Base-by-base conservation (phyloP, 805 yeast genomes). In the Wickerhamiella alocasiicola region DNA sequence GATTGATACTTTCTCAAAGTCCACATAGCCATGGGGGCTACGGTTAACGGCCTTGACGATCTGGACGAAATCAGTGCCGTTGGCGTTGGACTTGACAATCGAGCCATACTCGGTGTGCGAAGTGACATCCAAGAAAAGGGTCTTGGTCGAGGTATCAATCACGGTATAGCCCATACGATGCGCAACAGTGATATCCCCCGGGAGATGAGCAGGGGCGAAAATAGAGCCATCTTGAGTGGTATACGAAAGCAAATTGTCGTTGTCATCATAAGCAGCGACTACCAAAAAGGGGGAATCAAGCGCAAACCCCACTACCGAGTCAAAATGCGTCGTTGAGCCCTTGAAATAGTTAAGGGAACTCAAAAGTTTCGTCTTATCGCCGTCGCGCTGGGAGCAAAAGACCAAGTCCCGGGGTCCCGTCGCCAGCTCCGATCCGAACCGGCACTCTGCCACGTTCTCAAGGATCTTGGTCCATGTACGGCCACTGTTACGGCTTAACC, bases 101-200 rank as follows among this genome's bases (percentile, higher is more conserved):
- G 83, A 67, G 13, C 98, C 98, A 56, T 57, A 77, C 52, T 83
- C 91, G 15, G 62, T 54, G 49, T 66, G 66, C 0, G 87, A 78
- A 3, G 95, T 81, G 6, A 85, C 80, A 56, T 84, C 96, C 60
- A 91, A 54, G 59, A 85, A 80, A 4, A 91, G 66, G 2, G 94
- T 73, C 24, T 77, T 71, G 0, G 84, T 68, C 20, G 70, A 69
- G 1, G 88, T 74, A 29, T 82, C 84, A 31, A 91, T 63, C 18
- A 88, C 70, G 0, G 95, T 87, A 59, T 82, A 85, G 0, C 84
- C 81, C 28, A 21, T 26, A 2, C 12, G 17, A 15, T 29, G 36
- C 17, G 28, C 7, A 9, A 19, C 17, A 45, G 71, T 74, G 49
- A 81, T 64, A 48, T 68, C 62, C 27, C 72, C 71, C 1, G 98